Percentiles rank a stretch among this genome's conserved stretches.
Evolutionary conservation across 2,329 filamentous ascomycete species (phyloP).

Genomic region (Fusarium oxysporum): DNA sequence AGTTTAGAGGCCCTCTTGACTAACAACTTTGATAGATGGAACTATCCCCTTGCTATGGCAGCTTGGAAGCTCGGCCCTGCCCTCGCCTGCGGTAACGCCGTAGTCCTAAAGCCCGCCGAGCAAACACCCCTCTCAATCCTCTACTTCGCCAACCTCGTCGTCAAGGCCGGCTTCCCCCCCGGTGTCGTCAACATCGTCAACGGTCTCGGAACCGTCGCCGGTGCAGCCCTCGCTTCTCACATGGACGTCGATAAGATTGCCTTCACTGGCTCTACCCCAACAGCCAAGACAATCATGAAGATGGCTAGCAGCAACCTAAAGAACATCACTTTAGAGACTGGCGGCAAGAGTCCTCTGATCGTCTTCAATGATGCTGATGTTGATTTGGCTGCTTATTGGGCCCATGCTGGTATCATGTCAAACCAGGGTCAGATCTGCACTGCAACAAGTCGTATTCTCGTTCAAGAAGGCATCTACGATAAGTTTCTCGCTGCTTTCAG

Average conservation of each 20-base stretch:
- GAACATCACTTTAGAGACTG: conserved; percentile 75
- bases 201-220: conserved; percentile 75
- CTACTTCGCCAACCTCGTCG: conserved; percentile 74
- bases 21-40: conserved; percentile 61
- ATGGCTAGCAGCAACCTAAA: conserved; percentile 74
- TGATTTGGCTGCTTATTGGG: conserved; percentile 74
- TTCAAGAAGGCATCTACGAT: conserved; percentile 71
- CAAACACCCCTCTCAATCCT: conserved; percentile 75
- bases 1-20: fast-evolving
- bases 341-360: conserved; percentile 73
- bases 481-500: conserved; percentile 63
- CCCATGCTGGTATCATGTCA: conserved; percentile 63
- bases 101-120: conserved; percentile 75
- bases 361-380: conserved; percentile 75
- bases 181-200: conserved; percentile 83
- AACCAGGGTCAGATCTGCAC: conserved; percentile 75
- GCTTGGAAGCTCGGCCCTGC: conserved; percentile 82
- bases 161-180: conserved; percentile 80
- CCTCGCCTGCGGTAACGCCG: conserved; percentile 71
- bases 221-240: conserved; percentile 75
- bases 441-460: conserved; percentile 72
- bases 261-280: conserved; percentile 81
- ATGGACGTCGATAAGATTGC: conserved; percentile 79
- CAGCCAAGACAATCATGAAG: conserved; percentile 81
- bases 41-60: conserved; percentile 65